Percentiles rank a stretch among this genome's conserved stretches.
These are phyloP conservation scores for Penicillium angulare DNA, from an alignment of 495 filamentous ascomycete species.

Conservation along the genomic window DNA sequence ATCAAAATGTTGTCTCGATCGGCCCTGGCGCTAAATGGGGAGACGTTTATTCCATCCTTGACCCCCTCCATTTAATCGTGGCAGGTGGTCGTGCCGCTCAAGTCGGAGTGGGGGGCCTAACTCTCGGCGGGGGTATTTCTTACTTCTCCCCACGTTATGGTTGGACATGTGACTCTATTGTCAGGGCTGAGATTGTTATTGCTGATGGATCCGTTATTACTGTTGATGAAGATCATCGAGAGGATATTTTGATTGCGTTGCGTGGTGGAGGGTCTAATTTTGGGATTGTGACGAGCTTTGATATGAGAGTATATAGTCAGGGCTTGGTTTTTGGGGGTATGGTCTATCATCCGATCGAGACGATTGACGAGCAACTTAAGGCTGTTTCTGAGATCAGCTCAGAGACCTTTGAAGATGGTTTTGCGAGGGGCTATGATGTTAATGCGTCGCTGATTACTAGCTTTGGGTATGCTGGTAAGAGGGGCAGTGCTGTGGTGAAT, in stretches of 20 bases:
- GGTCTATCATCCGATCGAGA: neutral
- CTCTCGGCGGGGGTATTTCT: slow-evolving; percentile 33
- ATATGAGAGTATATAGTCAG: neutral
- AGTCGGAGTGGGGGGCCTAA: slow-evolving; percentile 60
- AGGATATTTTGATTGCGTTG: neutral
- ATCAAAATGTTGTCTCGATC: slow-evolving; percentile 20
- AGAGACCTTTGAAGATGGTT: neutral
- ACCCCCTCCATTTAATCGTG: slow-evolving; percentile 43
- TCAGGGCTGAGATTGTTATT: neutral
- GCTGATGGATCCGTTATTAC: neutral
- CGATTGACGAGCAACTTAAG: neutral
- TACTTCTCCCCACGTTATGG: slow-evolving; percentile 47
- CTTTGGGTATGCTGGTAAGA: neutral
- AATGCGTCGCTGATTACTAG: neutral
- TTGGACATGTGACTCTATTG: slow-evolving; percentile 42
- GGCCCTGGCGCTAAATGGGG: slow-evolving; percentile 29
- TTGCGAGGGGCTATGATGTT: neutral
- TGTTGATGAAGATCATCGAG: neutral
- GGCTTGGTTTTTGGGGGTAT: neutral
- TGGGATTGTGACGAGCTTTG: neutral
- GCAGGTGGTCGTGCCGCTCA: slow-evolving; percentile 55
- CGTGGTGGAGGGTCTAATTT: neutral
- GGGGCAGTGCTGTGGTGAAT: neutral
- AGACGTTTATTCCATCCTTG: slow-evolving; percentile 51
- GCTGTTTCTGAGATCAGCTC: neutral